phyloP scores from a whole-genome alignment of 2,329 filamentous ascomycete species.

The Kalmusia sp. region DNA sequence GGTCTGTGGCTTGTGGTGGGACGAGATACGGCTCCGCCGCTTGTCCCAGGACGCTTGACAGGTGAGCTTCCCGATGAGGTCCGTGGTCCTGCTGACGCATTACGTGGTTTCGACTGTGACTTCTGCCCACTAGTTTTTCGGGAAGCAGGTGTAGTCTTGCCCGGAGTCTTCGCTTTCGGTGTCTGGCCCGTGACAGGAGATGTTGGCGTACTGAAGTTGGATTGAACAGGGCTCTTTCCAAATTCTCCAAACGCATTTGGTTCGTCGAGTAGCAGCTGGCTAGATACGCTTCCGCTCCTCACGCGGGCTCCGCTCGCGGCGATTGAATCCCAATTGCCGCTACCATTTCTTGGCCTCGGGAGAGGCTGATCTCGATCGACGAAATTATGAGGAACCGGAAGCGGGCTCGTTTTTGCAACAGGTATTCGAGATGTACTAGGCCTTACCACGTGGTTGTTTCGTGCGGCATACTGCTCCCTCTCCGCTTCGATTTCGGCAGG shows the following conservation, averaged over 20 bases:
- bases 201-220: slow-evolving; percentile 35
- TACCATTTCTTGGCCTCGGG: slow-evolving; percentile 65
- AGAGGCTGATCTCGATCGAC: slow-evolving; percentile 77
- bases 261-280: slow-evolving; percentile 60
- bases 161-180: slow-evolving; percentile 49
- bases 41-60: slow-evolving; percentile 66
- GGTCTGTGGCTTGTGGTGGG: slow-evolving; percentile 74
- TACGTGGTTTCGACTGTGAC: slow-evolving; percentile 45
- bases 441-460: slow-evolving; percentile 57
- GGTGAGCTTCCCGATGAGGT: slow-evolving; percentile 43
- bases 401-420: slow-evolving; percentile 78
- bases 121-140: slow-evolving; percentile 40
- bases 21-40: slow-evolving; percentile 60
- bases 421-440: slow-evolving; percentile 80
- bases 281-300: slow-evolving; percentile 72
- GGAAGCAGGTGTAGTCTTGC: slow-evolving; percentile 44
- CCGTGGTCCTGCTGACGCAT: slow-evolving; percentile 36
- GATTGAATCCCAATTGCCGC: slow-evolving; percentile 63
- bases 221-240: slow-evolving; percentile 23
- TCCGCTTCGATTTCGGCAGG: slow-evolving; percentile 77
- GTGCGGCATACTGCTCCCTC: slow-evolving; percentile 51
- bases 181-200: slow-evolving; percentile 40
- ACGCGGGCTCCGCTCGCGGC: slow-evolving; percentile 68
- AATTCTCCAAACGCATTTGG: slow-evolving; percentile 34
- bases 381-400: slow-evolving; percentile 74